Evolutionary conservation across 768 basidiomycete genomes (phyloP), one percentile per base, ranked within the genome.

Genomic region (Leccinellum luteum): DNA sequence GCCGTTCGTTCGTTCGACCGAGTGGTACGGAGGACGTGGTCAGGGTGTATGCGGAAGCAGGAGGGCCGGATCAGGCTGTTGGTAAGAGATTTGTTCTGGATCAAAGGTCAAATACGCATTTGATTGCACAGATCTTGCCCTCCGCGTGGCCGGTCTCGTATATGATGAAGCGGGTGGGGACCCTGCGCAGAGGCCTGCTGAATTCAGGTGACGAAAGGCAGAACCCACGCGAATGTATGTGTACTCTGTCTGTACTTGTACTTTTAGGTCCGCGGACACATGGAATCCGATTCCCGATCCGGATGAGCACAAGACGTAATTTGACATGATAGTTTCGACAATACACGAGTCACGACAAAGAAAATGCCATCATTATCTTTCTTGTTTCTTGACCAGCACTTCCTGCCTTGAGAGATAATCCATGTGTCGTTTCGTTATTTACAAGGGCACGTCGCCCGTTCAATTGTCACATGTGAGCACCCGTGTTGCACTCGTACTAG

Each of bases 11-110:
- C 67, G 97, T 98, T 17, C 75, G 97, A 56, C 97, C 97, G 3
- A 96, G 94, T 72, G 97, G 97, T 9, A 99, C 97, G 23, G 97
- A 99, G 72, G 95, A 99, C 67, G 95, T 96, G 25, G 97, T 99
- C 6, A 82, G 97, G 57, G 94, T 99, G 15, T 99, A 98, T 68
- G 97, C 95, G 1, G 97, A 99, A 72, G 96, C 97, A 1, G 79
- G 77, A 48, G 75, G 84, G 43, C 83, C 81, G 59, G 73, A 81
- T 14, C 86, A 89, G 64, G 92, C 90, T 19, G 93, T 95, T 70
- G 90, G 96, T 97, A 63, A 49, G 64, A 52, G 54, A 30, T 48
- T 51, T 34, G 34, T 32, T 41, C 30, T 52, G 32, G 43, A 38
- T 21, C 25, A 15, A 45, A 1, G 27, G 9, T 56, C 28, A 25